Base-by-base conservation (phyloP, 176 grass and related monocot species). In the Typha latifolia region DNA sequence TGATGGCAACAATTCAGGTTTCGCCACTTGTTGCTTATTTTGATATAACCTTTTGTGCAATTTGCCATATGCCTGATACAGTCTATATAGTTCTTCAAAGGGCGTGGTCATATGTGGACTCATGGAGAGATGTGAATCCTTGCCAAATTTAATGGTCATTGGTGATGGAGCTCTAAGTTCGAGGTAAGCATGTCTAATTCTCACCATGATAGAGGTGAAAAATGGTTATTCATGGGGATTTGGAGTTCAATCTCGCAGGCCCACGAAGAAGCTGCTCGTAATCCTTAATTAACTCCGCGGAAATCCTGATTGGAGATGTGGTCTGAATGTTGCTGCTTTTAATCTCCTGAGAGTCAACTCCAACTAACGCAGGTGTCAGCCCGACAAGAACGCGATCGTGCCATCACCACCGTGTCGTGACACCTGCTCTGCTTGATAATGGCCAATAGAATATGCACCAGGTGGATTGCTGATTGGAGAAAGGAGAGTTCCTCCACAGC, bases 291-390 rank as follows among this genome's bases (percentile, higher is more conserved):
- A 27, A 63, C 12, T 49, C n/a, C 13, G 4, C 16, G 37, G 34
- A 62, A 47, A 49, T 72, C 20, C 49, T 24, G 43, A 32, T 63
- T 31, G 7, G 5, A 11, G 53, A 59, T 16, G 53, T 3, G 53
- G 20, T 59, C 6, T 64, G 47, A 62, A 49, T 82, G 50, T 7
- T 61, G 19, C 21, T 52, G 48, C 23, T 67, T n/a, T 50, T 63
- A 74, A 68, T 78, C 62, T 73, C 16, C 69, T 29, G 16, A 77
- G 51, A 71, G 48, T 64, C 49, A 74, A 72, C 69, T 57, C 20
- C 27, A 49, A 62, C 53, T 15, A 64, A 49, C 49, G 63, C 47
- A 78, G 67, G 74, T 72, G 50, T 77, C 52, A 34, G 63, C 62
- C 80, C 51, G 68, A 77, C 74, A 77, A 68, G 13, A 71, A 69